Conservation (phyloP, 1,284 basidiomycete species). For the Ceratobasidium theobromae region DNA sequence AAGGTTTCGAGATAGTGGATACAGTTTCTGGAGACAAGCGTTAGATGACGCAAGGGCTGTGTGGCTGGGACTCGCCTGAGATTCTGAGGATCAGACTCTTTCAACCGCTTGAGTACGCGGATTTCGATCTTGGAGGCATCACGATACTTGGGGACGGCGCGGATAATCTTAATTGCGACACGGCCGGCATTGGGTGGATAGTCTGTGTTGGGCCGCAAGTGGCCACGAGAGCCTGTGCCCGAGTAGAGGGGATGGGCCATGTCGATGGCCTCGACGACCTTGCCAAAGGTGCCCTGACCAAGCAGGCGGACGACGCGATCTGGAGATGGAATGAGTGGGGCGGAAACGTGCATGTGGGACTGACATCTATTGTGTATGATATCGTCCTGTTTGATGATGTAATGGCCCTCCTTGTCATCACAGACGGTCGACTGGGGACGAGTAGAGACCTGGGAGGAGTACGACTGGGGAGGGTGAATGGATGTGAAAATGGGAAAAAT, state of each 20-base stretch:
- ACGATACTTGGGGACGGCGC: conserved; percentile 94
- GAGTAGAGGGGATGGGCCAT: conserved; percentile 52
- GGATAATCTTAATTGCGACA: conserved; percentile 99
- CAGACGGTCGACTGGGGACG: conserved; percentile 51
- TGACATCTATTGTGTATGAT: conserved; percentile 80
- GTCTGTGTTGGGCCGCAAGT: conserved; percentile 15
- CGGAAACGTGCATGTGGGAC: conserved; percentile 42
- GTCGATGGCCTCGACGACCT: conserved; percentile 95
- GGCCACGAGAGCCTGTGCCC: conserved; percentile 33
- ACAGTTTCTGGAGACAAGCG: conserved; percentile 74
- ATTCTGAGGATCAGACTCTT: conserved; percentile 88
- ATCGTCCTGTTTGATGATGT: conserved; percentile 88
- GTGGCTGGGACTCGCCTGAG: conserved; percentile 64
- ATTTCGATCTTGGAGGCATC: conserved; percentile 99
- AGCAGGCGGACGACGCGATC: conserved; percentile 88
- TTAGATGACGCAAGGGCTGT: conserved; percentile 34
- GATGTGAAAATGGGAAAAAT: neutral
- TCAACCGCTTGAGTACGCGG: conserved; percentile 88
- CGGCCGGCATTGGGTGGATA: conserved; percentile 46
- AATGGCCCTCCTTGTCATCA: conserved; percentile 94
- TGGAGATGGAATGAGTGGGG: conserved; percentile 41
- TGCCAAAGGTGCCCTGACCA: conserved; percentile 98
- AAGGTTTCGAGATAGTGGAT: conserved; percentile 95
- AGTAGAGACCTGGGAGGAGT: conserved; percentile 37
- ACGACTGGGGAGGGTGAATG: neutral